Conservation (phyloP, 371 early-diverging fungal genomes). For the Saksenaea vasiformis region DNA sequence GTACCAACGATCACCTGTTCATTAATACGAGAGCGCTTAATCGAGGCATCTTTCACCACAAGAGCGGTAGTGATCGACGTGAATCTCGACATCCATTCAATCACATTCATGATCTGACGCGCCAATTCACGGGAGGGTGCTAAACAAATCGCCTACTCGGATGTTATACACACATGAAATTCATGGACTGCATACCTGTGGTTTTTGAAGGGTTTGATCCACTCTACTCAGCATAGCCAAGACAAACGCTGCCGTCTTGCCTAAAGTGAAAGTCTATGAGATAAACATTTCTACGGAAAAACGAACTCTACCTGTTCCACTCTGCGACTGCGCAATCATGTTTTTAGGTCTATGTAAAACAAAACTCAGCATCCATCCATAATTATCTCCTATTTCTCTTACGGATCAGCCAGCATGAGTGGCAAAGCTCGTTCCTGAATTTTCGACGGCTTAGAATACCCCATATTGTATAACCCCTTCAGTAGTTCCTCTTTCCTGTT, state of each 20-base stretch:
- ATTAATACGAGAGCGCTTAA: conserved; percentile 56
- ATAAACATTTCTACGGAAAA: conserved; percentile 68
- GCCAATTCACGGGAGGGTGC: conserved; percentile 98
- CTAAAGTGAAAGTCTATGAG: conserved; percentile 76
- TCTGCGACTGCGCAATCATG: conserved; percentile 54
- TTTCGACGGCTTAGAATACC: conserved; percentile 90
- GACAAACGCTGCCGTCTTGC: conserved; percentile 98
- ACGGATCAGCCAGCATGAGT: conserved; percentile 76
- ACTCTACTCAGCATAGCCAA: conserved; percentile 86
- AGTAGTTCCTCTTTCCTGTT: conserved; percentile 70
- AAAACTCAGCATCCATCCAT: not conserved
- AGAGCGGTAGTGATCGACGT: conserved; percentile 73
- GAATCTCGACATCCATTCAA: conserved; percentile 86
- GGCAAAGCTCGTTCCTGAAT: conserved; percentile 97
- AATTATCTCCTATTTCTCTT: conserved; percentile 22
- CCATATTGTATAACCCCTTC: conserved; percentile 93
- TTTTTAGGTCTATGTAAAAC: conserved; percentile 35
- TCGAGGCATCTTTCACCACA: conserved; percentile 77
- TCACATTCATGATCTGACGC: conserved; percentile 93
- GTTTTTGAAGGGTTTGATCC: conserved; percentile 48
- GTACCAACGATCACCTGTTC: conserved; percentile 94
- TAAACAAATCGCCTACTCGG: conserved; percentile 84
- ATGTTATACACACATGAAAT: not conserved
- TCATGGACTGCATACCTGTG: conserved; percentile 41
- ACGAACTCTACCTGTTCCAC: conserved; percentile 37